These are phyloP conservation scores for Colletotrichum graminicola DNA, from an alignment of 2,329 filamentous ascomycete species.

Conservation along the genomic window DNA sequence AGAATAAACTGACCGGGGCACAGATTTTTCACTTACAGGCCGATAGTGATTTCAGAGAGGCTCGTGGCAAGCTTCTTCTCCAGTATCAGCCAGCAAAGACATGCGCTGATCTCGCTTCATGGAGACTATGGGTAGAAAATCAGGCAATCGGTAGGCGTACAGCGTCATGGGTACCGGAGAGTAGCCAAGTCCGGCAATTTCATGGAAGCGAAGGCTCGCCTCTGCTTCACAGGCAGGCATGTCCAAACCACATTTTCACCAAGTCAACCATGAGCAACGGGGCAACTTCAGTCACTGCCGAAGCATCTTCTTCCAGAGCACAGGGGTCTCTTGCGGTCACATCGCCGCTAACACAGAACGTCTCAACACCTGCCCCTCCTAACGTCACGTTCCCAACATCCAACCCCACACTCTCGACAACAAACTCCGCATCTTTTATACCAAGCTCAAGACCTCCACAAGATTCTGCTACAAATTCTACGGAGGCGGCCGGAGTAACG, in stretches of 20 bases:
- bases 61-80: not conserved
- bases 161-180: not conserved
- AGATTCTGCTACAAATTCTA: too few relatives aligned
- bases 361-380: not conserved
- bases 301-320: not conserved
- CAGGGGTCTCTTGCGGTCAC: not conserved
- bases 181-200: not conserved
- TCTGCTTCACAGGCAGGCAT: not conserved
- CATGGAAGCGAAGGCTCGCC: not conserved
- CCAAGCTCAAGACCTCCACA: not conserved
- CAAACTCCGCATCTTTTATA: too few relatives aligned
- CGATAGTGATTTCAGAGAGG: not conserved
- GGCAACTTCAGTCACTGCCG: not conserved
- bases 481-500: not conserved
- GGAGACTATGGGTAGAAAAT: not conserved
- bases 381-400: not conserved
- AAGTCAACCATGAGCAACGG: not conserved
- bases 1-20: fast-evolving
- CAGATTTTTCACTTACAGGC: not conserved
- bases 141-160: not conserved
- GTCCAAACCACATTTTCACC: not conserved
- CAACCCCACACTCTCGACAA: too few relatives aligned
- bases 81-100: conserved; percentile 1
- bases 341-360: not conserved
- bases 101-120: not conserved